Evolutionary conservation across 1,284 basidiomycete genomes (phyloP).

Genomic region (Fomitopsis palustris): DNA sequence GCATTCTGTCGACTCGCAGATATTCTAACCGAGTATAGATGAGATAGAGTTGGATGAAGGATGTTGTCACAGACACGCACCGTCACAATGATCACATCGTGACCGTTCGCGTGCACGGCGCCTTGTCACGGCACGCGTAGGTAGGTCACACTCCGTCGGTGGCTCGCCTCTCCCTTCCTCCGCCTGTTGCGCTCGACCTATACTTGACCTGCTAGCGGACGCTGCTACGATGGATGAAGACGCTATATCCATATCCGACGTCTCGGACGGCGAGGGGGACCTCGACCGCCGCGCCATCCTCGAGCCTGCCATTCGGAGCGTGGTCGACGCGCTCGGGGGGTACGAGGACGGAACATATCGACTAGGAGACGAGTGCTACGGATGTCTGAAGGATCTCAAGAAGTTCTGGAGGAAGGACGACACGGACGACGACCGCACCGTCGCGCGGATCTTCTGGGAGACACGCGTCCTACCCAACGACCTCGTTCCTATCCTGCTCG

Average conservation of each 20-base stretch:
- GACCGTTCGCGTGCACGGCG: neutral
- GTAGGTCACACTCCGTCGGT: neutral
- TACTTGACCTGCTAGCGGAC: neutral
- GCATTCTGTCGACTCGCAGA: conserved; percentile 13
- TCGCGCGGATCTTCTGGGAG: conserved; percentile 87
- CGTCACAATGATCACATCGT: neutral
- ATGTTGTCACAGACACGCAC: neutral
- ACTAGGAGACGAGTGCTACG: conserved; percentile 80
- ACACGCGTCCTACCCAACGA: conserved; percentile 79
- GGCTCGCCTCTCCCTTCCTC: neutral
- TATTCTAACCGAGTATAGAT: too few relatives aligned
- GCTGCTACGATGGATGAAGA: conserved; percentile 27
- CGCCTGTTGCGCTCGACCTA: neutral
- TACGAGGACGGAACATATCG: conserved; percentile 68
- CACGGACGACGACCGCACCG: conserved; percentile 90
- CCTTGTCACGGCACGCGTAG: neutral
- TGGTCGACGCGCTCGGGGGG: conserved; percentile 75
- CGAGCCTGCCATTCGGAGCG: conserved; percentile 62
- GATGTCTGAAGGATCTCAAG: conserved; percentile 91
- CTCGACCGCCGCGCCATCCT: conserved; percentile 49
- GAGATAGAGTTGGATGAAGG: too few relatives aligned
- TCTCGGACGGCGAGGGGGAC: conserved; percentile 29
- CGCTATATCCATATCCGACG: conserved; percentile 34
- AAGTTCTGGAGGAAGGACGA: conserved; percentile 94
- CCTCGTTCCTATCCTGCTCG: conserved; percentile 79